Conservation (phyloP, 1,284 basidiomycete genomes). For the Rhodotorula sp. region DNA sequence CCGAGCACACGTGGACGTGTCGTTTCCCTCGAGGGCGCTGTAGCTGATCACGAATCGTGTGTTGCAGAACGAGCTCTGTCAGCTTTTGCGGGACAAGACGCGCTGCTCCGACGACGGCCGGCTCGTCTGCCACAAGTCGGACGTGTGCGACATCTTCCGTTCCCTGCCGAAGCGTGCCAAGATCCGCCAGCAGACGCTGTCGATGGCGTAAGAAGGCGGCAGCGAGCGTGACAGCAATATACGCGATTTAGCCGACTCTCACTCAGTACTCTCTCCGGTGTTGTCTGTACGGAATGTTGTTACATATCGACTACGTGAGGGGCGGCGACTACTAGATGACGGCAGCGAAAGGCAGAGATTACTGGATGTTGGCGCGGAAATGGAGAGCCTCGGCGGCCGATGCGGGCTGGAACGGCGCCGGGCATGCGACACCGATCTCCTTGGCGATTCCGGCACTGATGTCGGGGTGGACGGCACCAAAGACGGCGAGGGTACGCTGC, state of each 20-base stretch:
- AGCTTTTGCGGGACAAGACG: slow-evolving; percentile 32
- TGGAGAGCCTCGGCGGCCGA: slow-evolving; percentile 55
- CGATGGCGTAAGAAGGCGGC: background rate
- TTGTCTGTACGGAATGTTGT: background rate
- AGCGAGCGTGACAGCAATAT: background rate
- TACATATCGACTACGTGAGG: background rate
- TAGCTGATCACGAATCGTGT: background rate
- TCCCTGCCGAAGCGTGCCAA: slow-evolving; percentile 30
- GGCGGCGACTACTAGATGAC: background rate
- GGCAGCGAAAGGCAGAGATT: background rate
- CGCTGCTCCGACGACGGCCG: slow-evolving; percentile 37
- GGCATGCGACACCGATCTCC: slow-evolving; percentile 58
- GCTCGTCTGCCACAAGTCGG: slow-evolving; percentile 34
- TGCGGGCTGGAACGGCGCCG: slow-evolving; percentile 45
- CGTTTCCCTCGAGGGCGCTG: background rate
- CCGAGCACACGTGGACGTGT: too few relatives aligned
- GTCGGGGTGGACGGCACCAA: slow-evolving; percentile 61
- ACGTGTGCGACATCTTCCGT: slow-evolving; percentile 37
- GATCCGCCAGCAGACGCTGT: slow-evolving; percentile 6
- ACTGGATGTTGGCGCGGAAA: slow-evolving; percentile 51
- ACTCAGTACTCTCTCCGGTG: background rate
- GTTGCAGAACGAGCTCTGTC: slow-evolving; percentile 35
- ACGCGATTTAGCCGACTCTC: too few relatives aligned
- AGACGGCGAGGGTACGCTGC: slow-evolving; percentile 58
- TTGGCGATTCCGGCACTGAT: slow-evolving; percentile 71